A percentile compares a stretch with the other conserved stretches of the same genome.
phyloP scores from a whole-genome alignment of 768 basidiomycete species.

The Pisolithus orientalis region DNA sequence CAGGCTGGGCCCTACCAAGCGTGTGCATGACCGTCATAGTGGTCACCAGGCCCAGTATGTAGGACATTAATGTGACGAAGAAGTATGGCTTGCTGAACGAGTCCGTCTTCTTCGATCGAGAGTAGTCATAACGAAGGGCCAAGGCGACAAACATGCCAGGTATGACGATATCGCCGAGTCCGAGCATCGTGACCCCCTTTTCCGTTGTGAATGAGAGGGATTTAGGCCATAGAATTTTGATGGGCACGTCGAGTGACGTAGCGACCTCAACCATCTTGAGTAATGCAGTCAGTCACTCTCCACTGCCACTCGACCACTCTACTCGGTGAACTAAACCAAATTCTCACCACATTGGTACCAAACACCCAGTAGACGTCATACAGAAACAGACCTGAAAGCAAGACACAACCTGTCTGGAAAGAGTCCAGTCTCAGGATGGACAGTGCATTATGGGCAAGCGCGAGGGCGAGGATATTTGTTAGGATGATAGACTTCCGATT shows the following conservation, averaged over 20 bases:
- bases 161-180: conserved; percentile 80
- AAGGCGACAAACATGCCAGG: conserved; percentile 72
- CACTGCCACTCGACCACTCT: too few relatives aligned
- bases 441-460: conserved; percentile 78
- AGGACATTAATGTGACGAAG: conserved; percentile 57
- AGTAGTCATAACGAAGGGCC: conserved; percentile 79
- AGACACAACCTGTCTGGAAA: conserved; percentile 78
- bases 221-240: conserved; percentile 88
- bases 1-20: conserved; percentile 77
- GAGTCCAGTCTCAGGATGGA: conserved; percentile 80
- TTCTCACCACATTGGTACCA: conserved; percentile 73
- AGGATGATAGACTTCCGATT: conserved; percentile 58
- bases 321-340: background rate
- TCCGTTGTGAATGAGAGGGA: conserved; percentile 42
- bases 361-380: conserved; percentile 98
- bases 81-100: conserved; percentile 73
- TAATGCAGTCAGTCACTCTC: background rate
- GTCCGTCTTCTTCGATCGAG: conserved; percentile 33
- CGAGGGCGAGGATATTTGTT: conserved; percentile 71
- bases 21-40: conserved; percentile 87
- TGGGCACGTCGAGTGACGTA: conserved; percentile 82
- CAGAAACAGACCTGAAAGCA: conserved; percentile 79
- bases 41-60: conserved; percentile 60
- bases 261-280: conserved; percentile 90
- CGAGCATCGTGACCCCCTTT: conserved; percentile 81